These are phyloP conservation scores for Nelumbo lutea DNA, from an alignment of 164 flowering plant genomes.

Conservation along the genomic window DNA sequence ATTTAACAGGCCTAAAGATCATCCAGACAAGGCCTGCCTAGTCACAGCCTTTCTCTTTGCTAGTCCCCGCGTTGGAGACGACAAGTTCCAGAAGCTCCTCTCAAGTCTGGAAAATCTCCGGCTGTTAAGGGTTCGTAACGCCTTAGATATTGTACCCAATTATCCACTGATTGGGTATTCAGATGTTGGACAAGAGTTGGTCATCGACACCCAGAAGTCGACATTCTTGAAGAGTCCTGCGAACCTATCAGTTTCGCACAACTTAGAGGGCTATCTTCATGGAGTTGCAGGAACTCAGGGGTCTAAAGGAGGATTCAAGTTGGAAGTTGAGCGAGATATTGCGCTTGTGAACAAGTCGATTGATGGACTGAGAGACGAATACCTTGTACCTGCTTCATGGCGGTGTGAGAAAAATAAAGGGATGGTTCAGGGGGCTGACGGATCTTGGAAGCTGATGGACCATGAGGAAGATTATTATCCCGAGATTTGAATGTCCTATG, in stretches of 20 bases:
- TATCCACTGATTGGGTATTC: constrained; percentile 10
- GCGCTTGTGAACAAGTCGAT: constrained; percentile 27
- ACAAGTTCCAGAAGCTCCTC: constrained; percentile 14
- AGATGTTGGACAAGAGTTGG: constrained; percentile 22
- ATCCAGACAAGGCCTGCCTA: no score
- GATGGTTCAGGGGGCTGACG: constrained; percentile 22
- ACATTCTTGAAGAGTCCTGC: no score
- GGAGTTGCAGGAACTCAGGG: no score
- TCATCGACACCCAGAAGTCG: no score
- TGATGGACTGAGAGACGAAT: constrained; percentile 29
- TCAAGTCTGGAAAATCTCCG: constrained; percentile 1
- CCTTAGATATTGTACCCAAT: constrained; percentile 19
- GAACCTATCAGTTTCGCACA: constrained; percentile 17
- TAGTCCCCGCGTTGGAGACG: constrained; percentile 38
- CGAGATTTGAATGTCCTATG: no score
- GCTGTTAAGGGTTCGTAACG: constrained; percentile 15
- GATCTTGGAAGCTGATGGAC: constrained; percentile 28
- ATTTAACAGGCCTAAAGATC: no score
- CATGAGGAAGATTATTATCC: constrained; percentile 16
- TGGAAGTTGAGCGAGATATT: constrained; percentile 27
- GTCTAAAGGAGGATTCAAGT: constrained; percentile 10
- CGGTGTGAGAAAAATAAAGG: constrained; percentile 31
- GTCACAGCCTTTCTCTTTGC: constrained; percentile 30
- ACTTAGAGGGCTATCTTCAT: constrained; percentile 28
- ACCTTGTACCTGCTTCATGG: constrained; percentile 25